Conservation (phyloP, 2,329 filamentous ascomycete species). For the Fusarium mangiferae region DNA sequence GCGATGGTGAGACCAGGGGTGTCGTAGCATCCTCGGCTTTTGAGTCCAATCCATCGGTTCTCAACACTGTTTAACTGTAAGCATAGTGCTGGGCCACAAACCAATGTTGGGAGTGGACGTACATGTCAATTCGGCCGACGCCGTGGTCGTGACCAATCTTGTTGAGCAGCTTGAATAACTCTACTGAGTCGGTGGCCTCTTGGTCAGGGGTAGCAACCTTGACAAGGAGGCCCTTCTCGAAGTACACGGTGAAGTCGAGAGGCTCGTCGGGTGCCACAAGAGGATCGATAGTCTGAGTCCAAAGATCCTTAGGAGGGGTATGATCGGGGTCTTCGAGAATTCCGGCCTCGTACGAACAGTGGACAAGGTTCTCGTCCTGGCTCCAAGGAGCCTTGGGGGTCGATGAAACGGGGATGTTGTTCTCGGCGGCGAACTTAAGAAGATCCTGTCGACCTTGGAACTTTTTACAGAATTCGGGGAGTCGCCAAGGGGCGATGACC, state of each 20-base stretch:
- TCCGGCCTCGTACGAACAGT: slow-evolving; percentile 31
- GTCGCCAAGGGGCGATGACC: slow-evolving; percentile 80
- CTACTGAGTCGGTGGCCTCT: slow-evolving; percentile 69
- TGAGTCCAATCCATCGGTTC: slow-evolving; percentile 51
- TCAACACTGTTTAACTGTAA: slow-evolving; percentile 53
- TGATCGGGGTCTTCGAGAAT: slow-evolving; percentile 62
- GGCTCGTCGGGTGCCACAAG: slow-evolving; percentile 71
- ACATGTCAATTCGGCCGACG: slow-evolving; percentile 70
- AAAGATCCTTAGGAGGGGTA: slow-evolving; percentile 75
- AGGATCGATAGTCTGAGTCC: slow-evolving; percentile 73
- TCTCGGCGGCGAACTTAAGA: slow-evolving; percentile 69
- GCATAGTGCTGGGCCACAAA: background rate
- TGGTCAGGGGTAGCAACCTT: slow-evolving; percentile 69
- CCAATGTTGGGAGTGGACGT: background rate
- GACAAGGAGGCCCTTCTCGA: slow-evolving; percentile 73
- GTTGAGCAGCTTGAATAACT: slow-evolving; percentile 73
- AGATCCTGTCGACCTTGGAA: slow-evolving; percentile 58
- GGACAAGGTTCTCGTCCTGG: slow-evolving; percentile 54
- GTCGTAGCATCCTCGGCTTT: slow-evolving; percentile 53
- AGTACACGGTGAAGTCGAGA: slow-evolving; percentile 72
- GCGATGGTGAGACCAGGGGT: slow-evolving; percentile 35
- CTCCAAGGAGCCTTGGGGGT: slow-evolving; percentile 78
- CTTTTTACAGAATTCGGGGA: slow-evolving; percentile 74
- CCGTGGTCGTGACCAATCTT: slow-evolving; percentile 72
- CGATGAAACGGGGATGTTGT: slow-evolving; percentile 76